A percentile compares a stretch with the other conserved stretches of the same genome.
Conservation (phyloP, 805 yeast species). For the Peterozyma xylosa region DNA sequence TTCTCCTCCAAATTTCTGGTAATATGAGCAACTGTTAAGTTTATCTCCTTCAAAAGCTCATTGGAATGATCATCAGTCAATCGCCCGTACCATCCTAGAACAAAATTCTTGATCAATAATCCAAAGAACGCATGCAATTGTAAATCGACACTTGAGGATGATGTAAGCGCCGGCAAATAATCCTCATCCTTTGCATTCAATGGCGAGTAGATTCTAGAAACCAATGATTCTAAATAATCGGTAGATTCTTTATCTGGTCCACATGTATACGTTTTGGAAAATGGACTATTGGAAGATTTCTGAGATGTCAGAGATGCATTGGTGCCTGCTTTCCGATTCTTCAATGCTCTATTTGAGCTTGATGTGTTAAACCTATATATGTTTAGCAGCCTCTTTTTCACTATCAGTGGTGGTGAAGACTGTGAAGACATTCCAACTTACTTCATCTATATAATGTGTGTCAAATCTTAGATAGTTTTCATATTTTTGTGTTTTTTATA, state of each 20-base stretch:
- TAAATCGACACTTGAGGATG: constrained; percentile 30
- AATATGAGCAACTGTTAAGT: constrained; percentile 29
- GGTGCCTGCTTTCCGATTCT: background rate
- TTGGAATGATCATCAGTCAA: constrained; percentile 28
- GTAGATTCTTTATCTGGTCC: constrained; percentile 14
- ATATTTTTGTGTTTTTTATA: too few species aligned
- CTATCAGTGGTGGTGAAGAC: background rate
- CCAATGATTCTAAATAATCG: constrained; percentile 16
- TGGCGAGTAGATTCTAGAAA: constrained; percentile 10
- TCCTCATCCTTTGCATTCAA: background rate
- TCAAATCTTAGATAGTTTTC: too few species aligned
- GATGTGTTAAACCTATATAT: constrained; percentile 5
- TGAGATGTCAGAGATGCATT: background rate
- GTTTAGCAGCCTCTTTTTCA: constrained; percentile 3
- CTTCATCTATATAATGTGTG: too few species aligned
- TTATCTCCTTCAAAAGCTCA: constrained; percentile 32
- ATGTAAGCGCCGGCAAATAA: constrained; percentile 29
- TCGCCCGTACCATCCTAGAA: constrained; percentile 35
- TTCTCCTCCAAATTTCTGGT: constrained; percentile 30
- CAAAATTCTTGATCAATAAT: constrained; percentile 36
- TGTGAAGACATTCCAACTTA: too few species aligned
- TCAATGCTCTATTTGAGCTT: background rate
- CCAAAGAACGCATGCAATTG: constrained; percentile 41
- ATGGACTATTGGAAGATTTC: background rate
- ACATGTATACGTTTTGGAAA: background rate